Percentiles rank a stretch among this genome's conserved stretches.
These are phyloP conservation scores for Adansonia madagascariensis DNA, from an alignment of 441 rosid species.

Conservation along the genomic window DNA sequence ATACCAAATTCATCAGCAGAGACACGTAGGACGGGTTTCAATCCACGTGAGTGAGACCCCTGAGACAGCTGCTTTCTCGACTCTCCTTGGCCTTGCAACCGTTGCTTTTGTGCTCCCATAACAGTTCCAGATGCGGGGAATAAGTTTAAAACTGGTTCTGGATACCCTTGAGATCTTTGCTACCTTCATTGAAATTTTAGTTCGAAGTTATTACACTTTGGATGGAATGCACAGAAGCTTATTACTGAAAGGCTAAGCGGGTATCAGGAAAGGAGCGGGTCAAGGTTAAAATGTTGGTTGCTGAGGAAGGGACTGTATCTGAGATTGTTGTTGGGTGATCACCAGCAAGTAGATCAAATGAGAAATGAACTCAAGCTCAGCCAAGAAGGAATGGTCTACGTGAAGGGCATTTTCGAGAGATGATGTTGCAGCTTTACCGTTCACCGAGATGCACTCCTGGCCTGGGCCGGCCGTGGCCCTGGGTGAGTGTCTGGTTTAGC, in stretches of 20 bases:
- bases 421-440: conserved; percentile 26
- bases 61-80: conserved; percentile 26
- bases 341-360: conserved; percentile 84
- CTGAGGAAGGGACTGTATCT: conserved; percentile 49
- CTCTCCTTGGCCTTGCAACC: conserved; percentile 62
- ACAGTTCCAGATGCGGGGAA: conserved; percentile 80
- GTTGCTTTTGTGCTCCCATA: conserved; percentile 83
- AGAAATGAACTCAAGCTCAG: conserved; percentile 77
- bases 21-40: conserved; percentile 20
- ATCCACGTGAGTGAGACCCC: conserved; percentile 16
- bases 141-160: conserved; percentile 69
- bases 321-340: conserved; percentile 89
- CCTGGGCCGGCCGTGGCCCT: too few relatives aligned
- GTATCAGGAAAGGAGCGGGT: conserved; percentile 92
- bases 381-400: conserved; percentile 95
- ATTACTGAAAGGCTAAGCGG: conserved; percentile 62
- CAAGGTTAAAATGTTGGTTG: conserved; percentile 75
- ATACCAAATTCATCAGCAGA: conserved; percentile 7
- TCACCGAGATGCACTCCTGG: background rate
- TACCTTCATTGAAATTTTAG: background rate
- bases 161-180: conserved; percentile 30
- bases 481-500: background rate
- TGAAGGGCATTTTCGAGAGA: conserved; percentile 80
- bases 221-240: conserved; percentile 67
- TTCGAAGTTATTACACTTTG: conserved; percentile 2